A percentile compares a stretch with the other conserved stretches of the same genome.
These are phyloP conservation scores for Austroboletus olivaceoglutinosus DNA, from an alignment of 1,284 basidiomycete genomes.

Conservation along the genomic window DNA sequence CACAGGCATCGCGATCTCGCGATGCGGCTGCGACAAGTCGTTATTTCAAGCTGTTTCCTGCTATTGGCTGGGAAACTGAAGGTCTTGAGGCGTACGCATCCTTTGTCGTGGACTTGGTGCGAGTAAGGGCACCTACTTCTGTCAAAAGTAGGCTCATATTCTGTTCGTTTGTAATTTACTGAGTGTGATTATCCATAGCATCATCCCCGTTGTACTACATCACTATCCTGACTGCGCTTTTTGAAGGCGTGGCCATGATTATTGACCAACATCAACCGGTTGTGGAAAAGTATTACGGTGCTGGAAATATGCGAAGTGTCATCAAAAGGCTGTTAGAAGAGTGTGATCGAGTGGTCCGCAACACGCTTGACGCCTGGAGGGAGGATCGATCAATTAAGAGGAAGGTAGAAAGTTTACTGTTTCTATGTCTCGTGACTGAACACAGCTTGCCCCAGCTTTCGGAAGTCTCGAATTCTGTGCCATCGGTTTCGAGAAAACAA, in stretches of 20 bases:
- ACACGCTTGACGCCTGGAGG: conserved; percentile 83
- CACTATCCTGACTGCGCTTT: conserved; percentile 81
- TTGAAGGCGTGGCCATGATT: conserved; percentile 94
- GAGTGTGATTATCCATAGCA: conserved; percentile 44
- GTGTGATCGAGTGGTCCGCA: conserved; percentile 80
- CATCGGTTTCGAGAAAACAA: conserved; percentile 40
- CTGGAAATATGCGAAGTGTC: conserved; percentile 81
- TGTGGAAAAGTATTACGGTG: conserved; percentile 96
- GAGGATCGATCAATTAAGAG: conserved; percentile 78
- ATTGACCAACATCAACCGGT: conserved; percentile 97
- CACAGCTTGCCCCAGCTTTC: conserved; percentile 40
- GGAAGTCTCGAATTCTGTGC: conserved; percentile 44
- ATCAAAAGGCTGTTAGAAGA: conserved; percentile 79
- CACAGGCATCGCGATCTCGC: conserved; percentile 70
- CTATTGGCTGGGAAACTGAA: conserved; percentile 87
- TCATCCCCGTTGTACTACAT: conserved; percentile 90
- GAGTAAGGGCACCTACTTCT: conserved; percentile 69
- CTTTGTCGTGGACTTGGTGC: conserved; percentile 91
- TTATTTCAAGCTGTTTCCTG: conserved; percentile 96
- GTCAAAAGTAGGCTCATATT: conserved; percentile 65
- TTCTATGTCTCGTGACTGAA: conserved; percentile 1
- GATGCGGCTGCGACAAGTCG: conserved; percentile 88
- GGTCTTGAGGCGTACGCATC: conserved; percentile 92
- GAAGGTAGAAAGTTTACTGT: conserved; percentile 48
- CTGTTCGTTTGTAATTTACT: conserved; percentile 5